Percentiles rank a stretch among this genome's conserved stretches.
phyloP scores from a whole-genome alignment of 306 rosid species.

The Crotalaria pallida region DNA sequence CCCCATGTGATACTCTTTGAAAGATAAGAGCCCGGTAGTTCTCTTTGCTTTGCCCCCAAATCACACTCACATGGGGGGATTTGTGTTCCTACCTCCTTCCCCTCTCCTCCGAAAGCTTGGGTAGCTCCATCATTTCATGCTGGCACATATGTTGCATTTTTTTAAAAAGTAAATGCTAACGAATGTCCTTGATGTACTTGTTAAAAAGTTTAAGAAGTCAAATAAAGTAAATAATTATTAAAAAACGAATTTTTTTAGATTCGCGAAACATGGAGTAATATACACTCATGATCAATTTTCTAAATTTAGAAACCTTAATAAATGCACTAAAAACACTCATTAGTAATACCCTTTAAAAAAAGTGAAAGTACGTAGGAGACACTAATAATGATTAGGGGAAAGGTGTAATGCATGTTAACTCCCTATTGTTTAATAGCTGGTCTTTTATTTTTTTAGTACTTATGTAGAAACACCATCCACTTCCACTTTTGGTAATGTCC shows the following conservation, averaged over 20 bases:
- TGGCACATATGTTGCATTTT: conserved; percentile 33
- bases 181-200: too few relatives aligned
- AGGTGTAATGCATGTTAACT: conserved; percentile 40
- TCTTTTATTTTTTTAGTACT: not conserved
- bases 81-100: conserved; percentile 33
- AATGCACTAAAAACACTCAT: too few relatives aligned
- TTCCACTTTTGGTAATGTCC: conserved; percentile 16
- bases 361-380: conserved; percentile 35
- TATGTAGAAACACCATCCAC: not conserved
- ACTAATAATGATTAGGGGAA: conserved; percentile 60
- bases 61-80: conserved; percentile 69
- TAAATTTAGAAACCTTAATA: too few relatives aligned
- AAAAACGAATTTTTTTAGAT: too few relatives aligned
- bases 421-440: conserved; percentile 23
- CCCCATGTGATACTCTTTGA: conserved; percentile 80
- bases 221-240: too few relatives aligned
- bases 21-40: conserved; percentile 54
- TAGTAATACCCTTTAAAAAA: too few relatives aligned
- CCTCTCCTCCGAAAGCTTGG: conserved; percentile 26
- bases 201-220: too few relatives aligned
- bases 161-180: too few relatives aligned
- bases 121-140: conserved; percentile 47
- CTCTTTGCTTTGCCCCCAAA: conserved; percentile 73
- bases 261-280: too few relatives aligned
- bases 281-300: too few relatives aligned